phyloP scores from a whole-genome alignment of 305 asterid genomes.

The Petunia hybrid region DNA sequence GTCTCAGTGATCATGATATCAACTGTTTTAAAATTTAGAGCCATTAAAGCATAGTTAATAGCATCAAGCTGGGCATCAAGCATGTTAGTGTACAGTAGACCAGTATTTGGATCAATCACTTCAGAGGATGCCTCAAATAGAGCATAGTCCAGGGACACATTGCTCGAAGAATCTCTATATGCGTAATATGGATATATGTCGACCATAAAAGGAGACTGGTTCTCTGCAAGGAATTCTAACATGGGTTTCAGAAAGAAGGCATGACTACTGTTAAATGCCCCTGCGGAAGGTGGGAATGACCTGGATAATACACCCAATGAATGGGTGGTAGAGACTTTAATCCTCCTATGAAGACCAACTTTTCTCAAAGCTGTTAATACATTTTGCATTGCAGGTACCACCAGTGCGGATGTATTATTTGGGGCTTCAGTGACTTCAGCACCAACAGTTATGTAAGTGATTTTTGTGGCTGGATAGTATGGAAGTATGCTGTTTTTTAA shows the following conservation, averaged over 20 bases:
- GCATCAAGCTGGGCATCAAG: slow-evolving; percentile 96
- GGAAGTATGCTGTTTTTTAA: slow-evolving; percentile 86
- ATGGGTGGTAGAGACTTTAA: slow-evolving; percentile 88
- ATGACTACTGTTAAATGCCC: slow-evolving; percentile 78
- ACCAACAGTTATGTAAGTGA: slow-evolving; percentile 83
- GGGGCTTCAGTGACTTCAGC: slow-evolving; percentile 95
- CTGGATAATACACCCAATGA: slow-evolving; percentile 86
- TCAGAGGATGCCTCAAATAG: slow-evolving; percentile 91
- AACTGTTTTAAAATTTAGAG: slow-evolving; percentile 73
- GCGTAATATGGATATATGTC: slow-evolving; percentile 91
- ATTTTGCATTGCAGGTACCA: slow-evolving; percentile 82
- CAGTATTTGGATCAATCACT: slow-evolving; percentile 93
- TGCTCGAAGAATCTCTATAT: slow-evolving; percentile 76
- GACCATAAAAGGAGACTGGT: slow-evolving; percentile 87
- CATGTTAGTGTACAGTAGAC: slow-evolving; percentile 87
- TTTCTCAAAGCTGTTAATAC: slow-evolving; percentile 69
- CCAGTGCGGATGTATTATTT: slow-evolving; percentile 63
- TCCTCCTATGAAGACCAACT: slow-evolving; percentile 71
- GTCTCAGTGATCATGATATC: slow-evolving; percentile 92
- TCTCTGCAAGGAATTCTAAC: slow-evolving; percentile 88
- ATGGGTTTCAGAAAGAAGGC: slow-evolving; percentile 78
- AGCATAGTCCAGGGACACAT: slow-evolving; percentile 89
- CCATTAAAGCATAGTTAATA: slow-evolving; percentile 77
- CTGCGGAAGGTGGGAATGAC: slow-evolving; percentile 97
- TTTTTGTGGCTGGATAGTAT: slow-evolving; percentile 79